phyloP scores from a whole-genome alignment of 2,329 filamentous ascomycete species.

The Claviceps sp. region DNA sequence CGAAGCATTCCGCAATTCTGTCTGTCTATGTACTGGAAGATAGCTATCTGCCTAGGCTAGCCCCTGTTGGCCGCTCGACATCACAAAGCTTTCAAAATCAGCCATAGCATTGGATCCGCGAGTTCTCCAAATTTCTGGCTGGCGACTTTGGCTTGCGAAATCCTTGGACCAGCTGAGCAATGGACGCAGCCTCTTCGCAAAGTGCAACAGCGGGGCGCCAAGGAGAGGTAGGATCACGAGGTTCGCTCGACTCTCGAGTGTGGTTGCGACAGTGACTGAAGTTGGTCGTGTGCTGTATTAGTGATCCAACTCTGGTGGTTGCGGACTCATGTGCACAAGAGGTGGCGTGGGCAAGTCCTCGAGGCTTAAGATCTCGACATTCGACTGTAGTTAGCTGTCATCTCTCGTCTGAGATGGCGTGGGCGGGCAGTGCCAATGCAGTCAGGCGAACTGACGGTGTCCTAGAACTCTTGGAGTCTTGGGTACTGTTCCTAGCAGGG shows the following conservation, averaged over 20 bases:
- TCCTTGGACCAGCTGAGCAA: neutral
- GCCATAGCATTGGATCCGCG: neutral
- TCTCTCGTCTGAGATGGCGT: neutral
- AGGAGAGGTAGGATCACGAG: neutral
- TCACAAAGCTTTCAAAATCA: neutral
- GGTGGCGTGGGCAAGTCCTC: neutral
- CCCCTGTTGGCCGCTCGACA: neutral
- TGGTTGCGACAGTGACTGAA: neutral
- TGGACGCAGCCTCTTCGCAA: neutral
- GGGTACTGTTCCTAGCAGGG: too few relatives aligned
- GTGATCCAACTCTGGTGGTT: neutral
- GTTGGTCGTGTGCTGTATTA: neutral
- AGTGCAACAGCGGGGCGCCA: neutral
- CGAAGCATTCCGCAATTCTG: too few relatives aligned
- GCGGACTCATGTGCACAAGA: neutral
- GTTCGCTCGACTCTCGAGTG: neutral
- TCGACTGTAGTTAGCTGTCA: neutral
- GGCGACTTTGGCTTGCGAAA: neutral
- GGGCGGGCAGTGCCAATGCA: too few relatives aligned
- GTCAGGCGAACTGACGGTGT: too few relatives aligned
- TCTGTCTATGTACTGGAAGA: too few relatives aligned
- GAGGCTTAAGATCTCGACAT: neutral
- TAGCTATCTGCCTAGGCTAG: too few relatives aligned
- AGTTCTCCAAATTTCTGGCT: neutral
- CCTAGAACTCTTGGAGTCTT: too few relatives aligned